Evolutionary conservation across 768 basidiomycete species (phyloP).

Genomic region (Suillus discolor): DNA sequence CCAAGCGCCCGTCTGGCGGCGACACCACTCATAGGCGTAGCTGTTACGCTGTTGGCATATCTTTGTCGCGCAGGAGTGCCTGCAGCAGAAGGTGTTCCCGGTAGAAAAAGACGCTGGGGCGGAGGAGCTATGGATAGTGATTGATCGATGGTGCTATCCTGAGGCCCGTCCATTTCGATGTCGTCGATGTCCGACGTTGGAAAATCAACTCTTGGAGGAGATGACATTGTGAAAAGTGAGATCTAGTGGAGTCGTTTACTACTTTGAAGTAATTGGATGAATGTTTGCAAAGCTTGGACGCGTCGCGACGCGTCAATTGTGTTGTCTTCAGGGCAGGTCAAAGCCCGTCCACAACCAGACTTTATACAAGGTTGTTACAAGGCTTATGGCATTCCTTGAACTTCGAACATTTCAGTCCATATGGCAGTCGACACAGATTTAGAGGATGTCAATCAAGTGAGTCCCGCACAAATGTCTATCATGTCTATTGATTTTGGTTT

Average conservation of each 20-base stretch:
- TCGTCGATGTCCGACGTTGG: constrained; percentile 61
- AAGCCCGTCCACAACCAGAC: constrained; percentile 13
- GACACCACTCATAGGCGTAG: constrained; percentile 46
- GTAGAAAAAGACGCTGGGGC: constrained; percentile 53
- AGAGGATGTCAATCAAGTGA: constrained; percentile 30
- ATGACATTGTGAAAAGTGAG: constrained; percentile 49
- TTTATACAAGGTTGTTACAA: too few species aligned
- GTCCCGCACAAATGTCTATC: constrained; percentile 5
- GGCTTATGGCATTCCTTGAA: not conserved
- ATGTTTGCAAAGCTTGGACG: constrained; percentile 30
- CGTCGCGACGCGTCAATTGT: constrained; percentile 58
- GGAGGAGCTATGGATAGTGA: constrained; percentile 45
- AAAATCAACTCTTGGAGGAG: constrained; percentile 64
- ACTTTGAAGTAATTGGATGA: constrained; percentile 14
- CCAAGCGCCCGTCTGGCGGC: constrained; percentile 57
- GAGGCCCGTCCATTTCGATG: constrained; percentile 50
- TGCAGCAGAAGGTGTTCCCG: constrained; percentile 52
- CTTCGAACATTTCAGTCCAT: not conserved
- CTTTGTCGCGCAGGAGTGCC: constrained; percentile 51
- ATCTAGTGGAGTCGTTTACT: not conserved
- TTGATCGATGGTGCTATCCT: constrained; percentile 25
- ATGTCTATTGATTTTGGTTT: constrained; percentile 14
- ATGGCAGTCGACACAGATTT: constrained; percentile 21
- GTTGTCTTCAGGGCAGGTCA: constrained; percentile 48
- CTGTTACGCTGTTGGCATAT: constrained; percentile 37